A percentile compares a stretch with the other conserved stretches of the same genome.
Conservation (phyloP, 495 filamentous ascomycete species). For the Hypoxylon cercidicola region DNA sequence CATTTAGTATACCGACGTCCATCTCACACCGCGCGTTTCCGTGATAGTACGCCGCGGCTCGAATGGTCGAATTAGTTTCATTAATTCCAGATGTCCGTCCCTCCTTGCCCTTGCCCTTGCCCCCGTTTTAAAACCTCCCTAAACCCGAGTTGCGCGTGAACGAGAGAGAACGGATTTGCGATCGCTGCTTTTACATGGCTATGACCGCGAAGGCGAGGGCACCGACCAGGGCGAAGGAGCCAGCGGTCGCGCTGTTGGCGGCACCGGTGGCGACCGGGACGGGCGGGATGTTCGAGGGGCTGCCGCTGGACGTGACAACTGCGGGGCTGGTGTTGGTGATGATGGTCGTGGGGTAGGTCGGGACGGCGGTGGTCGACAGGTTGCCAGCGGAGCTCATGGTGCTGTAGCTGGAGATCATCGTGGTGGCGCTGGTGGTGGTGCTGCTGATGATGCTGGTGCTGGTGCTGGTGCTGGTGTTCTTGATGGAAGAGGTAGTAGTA, state of each 20-base stretch:
- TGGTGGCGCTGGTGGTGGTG: slow-evolving; percentile 27
- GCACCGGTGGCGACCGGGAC: slow-evolving; percentile 40
- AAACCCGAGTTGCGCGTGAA: too few relatives aligned
- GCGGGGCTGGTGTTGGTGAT: slow-evolving; percentile 29
- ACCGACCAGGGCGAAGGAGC: slow-evolving; percentile 52
- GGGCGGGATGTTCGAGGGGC: slow-evolving; percentile 26
- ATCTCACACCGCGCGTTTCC: too few relatives aligned
- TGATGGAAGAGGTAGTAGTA: slow-evolving; percentile 1
- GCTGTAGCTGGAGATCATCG: slow-evolving; percentile 3
- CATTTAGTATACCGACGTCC: too few relatives aligned
- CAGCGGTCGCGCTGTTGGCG: slow-evolving; percentile 47
- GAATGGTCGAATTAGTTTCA: slow-evolving; percentile 11
- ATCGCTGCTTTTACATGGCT: slow-evolving; percentile 49
- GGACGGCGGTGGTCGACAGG: slow-evolving; percentile 22
- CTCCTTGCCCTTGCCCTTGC: background rate
- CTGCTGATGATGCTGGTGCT: slow-evolving; percentile 25
- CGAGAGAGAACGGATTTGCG: background rate
- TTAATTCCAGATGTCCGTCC: slow-evolving; percentile 4
- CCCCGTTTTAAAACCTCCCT: background rate
- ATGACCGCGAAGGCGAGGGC: slow-evolving; percentile 54
- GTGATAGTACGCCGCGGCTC: background rate
- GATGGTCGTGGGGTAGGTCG: slow-evolving; percentile 23
- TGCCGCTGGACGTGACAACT: slow-evolving; percentile 19
- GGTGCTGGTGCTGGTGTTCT: slow-evolving; percentile 23
- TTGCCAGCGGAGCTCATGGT: slow-evolving; percentile 12